Evolutionary conservation across 2,329 filamentous ascomycete species (phyloP).

Genomic region (Aspergillus brunneoviolaceus): DNA sequence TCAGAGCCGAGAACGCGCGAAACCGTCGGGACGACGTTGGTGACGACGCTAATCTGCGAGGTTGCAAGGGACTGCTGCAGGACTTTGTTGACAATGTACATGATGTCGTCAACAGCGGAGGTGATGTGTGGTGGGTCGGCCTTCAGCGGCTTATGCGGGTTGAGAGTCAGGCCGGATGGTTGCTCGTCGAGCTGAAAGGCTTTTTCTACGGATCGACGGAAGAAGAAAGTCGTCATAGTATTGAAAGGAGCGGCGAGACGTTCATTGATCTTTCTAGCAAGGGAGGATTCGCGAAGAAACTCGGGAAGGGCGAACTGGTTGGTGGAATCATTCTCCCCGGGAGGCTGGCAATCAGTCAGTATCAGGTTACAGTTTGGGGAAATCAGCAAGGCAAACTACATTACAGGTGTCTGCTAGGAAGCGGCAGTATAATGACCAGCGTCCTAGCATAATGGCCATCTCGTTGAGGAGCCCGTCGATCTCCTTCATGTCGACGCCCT

Average conservation of each 20-base stretch:
- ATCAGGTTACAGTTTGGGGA: neutral
- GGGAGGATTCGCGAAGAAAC: conserved; percentile 74
- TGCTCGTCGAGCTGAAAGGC: conserved; percentile 95
- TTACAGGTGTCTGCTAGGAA: conserved; percentile 86
- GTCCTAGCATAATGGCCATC: conserved; percentile 84
- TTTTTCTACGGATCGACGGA: conserved; percentile 92
- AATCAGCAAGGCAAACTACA: conserved; percentile 50
- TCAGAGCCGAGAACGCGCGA: conserved; percentile 79
- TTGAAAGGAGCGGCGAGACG: conserved; percentile 82
- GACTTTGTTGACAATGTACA: conserved; percentile 97
- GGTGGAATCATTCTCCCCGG: conserved; percentile 48
- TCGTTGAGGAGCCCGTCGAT: conserved; percentile 85
- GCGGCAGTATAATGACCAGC: conserved; percentile 88
- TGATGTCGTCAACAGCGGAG: conserved; percentile 94
- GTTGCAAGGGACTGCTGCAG: conserved; percentile 84
- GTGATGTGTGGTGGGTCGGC: conserved; percentile 87
- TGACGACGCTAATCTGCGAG: conserved; percentile 74
- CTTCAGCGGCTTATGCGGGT: conserved; percentile 67
- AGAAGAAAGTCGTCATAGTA: conserved; percentile 92
- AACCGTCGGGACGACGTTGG: conserved; percentile 74
- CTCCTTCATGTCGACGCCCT: conserved; percentile 94
- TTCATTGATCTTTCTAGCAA: conserved; percentile 73
- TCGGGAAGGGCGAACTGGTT: conserved; percentile 65
- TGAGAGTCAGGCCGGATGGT: conserved; percentile 75
- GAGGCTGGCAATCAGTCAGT: conserved; percentile 30